phyloP scores from a whole-genome alignment of 768 basidiomycete species.

The Pholiota conissans region DNA sequence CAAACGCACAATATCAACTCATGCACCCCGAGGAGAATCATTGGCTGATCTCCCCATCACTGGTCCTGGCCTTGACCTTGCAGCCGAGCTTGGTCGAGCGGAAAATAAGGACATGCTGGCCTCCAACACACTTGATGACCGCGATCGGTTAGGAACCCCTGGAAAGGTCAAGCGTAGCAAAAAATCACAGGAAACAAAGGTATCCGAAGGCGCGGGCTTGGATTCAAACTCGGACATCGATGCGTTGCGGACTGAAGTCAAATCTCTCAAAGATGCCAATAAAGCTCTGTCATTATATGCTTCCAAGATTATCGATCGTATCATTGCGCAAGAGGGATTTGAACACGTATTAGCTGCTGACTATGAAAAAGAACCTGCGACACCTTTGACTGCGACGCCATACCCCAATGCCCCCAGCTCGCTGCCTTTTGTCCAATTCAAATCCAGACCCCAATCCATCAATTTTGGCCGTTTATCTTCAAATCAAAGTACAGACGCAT shows the following conservation, averaged over 20 bases:
- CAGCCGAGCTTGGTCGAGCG: conserved; percentile 88
- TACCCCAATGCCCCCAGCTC: conserved; percentile 28
- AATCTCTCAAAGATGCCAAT: conserved; percentile 92
- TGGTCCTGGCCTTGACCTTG: conserved; percentile 86
- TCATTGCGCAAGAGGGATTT: conserved; percentile 94
- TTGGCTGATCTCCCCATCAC: conserved; percentile 85
- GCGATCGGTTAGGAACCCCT: conserved; percentile 43
- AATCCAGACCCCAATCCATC: conserved; percentile 62
- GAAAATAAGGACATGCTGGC: conserved; percentile 83
- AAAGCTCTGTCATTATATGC: conserved; percentile 94
- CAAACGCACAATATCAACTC: conserved; percentile 53
- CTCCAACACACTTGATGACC: conserved; percentile 51
- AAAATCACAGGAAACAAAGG: conserved; percentile 42
- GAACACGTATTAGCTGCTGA: conserved; percentile 96
- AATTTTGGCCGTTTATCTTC: conserved; percentile 46
- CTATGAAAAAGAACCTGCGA: conserved; percentile 64
- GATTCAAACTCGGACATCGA: conserved; percentile 60
- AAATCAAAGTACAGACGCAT: conserved; percentile 14
- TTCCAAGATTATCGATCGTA: conserved; percentile 96
- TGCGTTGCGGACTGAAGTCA: conserved; percentile 82
- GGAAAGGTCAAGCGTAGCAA: conserved; percentile 50
- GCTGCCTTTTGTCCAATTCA: conserved; percentile 32
- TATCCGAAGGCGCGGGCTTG: conserved; percentile 36
- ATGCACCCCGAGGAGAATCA: conserved; percentile 71
- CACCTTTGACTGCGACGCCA: conserved; percentile 42